Evolutionary conservation across 2,329 filamentous ascomycete genomes (phyloP).

Genomic region (Trichophyton schoenleinii): DNA sequence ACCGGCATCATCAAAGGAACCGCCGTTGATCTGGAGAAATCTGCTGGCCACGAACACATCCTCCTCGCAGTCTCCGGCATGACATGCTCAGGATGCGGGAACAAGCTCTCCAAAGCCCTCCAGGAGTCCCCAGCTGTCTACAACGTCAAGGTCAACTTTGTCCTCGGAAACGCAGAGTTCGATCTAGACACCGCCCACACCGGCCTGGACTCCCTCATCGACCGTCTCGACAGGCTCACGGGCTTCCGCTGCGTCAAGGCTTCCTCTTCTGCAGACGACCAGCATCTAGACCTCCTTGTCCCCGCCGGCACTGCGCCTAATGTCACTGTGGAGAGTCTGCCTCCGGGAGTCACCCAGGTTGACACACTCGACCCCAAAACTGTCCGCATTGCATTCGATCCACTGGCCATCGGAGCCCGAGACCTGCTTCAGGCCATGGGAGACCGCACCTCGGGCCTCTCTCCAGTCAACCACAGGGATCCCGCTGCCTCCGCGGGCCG

Average conservation of each 20-base stretch:
- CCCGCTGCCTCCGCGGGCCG: conserved; percentile 7
- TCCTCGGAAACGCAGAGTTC: conserved; percentile 15
- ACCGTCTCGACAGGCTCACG: conserved; percentile 15
- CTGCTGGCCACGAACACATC: conserved; percentile 8
- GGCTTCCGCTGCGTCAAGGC: conserved; percentile 13
- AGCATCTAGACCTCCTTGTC: conserved; percentile 12
- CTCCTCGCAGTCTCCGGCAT: conserved; percentile 11
- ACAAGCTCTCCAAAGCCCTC: conserved; percentile 14
- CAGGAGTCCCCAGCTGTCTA: conserved; percentile 9
- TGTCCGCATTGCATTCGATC: conserved; percentile 35
- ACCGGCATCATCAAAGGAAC: background rate
- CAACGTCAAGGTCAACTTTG: conserved; percentile 16
- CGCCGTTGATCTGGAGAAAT: conserved; percentile 8
- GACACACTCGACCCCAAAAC: conserved; percentile 24
- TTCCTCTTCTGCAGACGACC: conserved; percentile 10
- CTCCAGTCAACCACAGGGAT: conserved; percentile 11
- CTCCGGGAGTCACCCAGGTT: conserved; percentile 9
- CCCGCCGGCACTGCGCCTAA: background rate
- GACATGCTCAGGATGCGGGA: conserved; percentile 26
- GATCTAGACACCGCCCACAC: conserved; percentile 33
- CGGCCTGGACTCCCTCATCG: conserved; percentile 13
- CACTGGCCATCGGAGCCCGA: conserved; percentile 36
- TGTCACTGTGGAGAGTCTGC: conserved; percentile 8
- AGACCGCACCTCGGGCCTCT: conserved; percentile 5
- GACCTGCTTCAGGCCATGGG: conserved; percentile 27